Conservation (phyloP, 2,329 filamentous ascomycete species). For the Mycogone perniciosa region DNA sequence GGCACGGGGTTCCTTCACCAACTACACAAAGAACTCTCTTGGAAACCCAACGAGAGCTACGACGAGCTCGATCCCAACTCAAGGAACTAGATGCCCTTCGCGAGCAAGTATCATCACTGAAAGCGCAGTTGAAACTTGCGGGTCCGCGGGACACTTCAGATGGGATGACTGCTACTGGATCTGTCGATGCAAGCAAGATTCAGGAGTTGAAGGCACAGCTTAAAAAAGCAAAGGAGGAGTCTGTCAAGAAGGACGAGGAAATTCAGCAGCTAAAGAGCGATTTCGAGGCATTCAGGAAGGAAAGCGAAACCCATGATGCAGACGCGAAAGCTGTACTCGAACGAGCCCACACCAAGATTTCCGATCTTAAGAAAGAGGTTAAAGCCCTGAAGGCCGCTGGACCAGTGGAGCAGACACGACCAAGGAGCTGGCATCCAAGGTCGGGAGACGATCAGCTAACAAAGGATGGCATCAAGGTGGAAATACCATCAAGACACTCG, state of each 20-base stretch:
- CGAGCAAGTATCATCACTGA: constrained; percentile 47
- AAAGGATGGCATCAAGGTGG: constrained; percentile 8
- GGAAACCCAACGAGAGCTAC: constrained; percentile 49
- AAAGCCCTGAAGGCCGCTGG: constrained; percentile 34
- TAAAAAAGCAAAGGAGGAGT: constrained; percentile 38
- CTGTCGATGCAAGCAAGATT: constrained; percentile 21
- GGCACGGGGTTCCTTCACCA: constrained; percentile 38
- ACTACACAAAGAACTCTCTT: constrained; percentile 45
- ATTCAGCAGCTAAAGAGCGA: constrained; percentile 44
- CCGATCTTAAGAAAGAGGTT: constrained; percentile 49
- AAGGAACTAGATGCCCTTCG: constrained; percentile 46
- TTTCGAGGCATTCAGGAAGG: constrained; percentile 47
- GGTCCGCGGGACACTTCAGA: constrained; percentile 25
- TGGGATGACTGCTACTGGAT: constrained; percentile 27
- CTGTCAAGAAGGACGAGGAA: constrained; percentile 42
- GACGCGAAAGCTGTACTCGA: constrained; percentile 51
- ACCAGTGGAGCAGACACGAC: constrained; percentile 17
- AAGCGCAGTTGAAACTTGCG: constrained; percentile 42
- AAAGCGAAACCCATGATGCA: constrained; percentile 46
- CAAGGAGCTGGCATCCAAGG: constrained; percentile 26
- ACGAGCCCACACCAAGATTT: constrained; percentile 51
- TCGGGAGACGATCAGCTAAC: constrained; percentile 15
- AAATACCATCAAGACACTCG: background rate
- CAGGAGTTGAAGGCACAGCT: constrained; percentile 38
- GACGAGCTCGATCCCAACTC: constrained; percentile 47